These are phyloP conservation scores for Acarospora socialis DNA, from an alignment of 2,329 filamentous ascomycete genomes.

Conservation along the genomic window DNA sequence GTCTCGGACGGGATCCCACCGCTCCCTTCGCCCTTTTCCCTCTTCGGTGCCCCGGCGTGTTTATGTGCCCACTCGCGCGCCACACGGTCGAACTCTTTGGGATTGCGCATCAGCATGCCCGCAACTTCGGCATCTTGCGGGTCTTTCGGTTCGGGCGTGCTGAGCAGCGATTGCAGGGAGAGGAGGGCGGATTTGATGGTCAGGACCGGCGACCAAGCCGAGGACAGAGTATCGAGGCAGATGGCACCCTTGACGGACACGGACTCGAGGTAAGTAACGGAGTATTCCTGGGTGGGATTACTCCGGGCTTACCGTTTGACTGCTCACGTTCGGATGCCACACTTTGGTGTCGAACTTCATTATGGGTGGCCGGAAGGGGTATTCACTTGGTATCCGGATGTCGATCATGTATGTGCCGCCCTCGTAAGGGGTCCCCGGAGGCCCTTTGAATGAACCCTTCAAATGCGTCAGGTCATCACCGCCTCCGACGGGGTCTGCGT, in stretches of 20 bases:
- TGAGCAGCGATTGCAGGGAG: constrained; percentile 83
- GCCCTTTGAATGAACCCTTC: constrained; percentile 68
- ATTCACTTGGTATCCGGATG: constrained; percentile 73
- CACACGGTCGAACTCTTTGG: constrained; percentile 62
- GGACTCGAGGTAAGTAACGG: not conserved
- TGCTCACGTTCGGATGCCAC: constrained; percentile 96
- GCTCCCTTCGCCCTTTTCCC: constrained; percentile 38
- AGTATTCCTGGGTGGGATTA: not conserved
- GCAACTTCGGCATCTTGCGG: constrained; percentile 95
- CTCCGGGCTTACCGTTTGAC: constrained; percentile 57
- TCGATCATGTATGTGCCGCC: constrained; percentile 72
- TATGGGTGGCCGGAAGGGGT: constrained; percentile 80
- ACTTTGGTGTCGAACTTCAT: constrained; percentile 91
- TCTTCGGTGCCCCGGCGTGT: constrained; percentile 61
- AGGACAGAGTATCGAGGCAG: constrained; percentile 81
- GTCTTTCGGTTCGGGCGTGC: constrained; percentile 86
- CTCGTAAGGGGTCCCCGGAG: constrained; percentile 86
- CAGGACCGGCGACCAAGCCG: constrained; percentile 87
- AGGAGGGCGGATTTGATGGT: constrained; percentile 93
- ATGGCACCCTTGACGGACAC: constrained; percentile 61
- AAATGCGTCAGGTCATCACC: constrained; percentile 66
- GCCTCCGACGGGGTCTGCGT: constrained; percentile 46
- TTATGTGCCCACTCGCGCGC: constrained; percentile 84
- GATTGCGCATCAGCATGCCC: constrained; percentile 68
- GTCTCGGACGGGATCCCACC: constrained; percentile 39